Conservation (phyloP, 768 basidiomycete species). For the Leccinum subgranulosum region DNA sequence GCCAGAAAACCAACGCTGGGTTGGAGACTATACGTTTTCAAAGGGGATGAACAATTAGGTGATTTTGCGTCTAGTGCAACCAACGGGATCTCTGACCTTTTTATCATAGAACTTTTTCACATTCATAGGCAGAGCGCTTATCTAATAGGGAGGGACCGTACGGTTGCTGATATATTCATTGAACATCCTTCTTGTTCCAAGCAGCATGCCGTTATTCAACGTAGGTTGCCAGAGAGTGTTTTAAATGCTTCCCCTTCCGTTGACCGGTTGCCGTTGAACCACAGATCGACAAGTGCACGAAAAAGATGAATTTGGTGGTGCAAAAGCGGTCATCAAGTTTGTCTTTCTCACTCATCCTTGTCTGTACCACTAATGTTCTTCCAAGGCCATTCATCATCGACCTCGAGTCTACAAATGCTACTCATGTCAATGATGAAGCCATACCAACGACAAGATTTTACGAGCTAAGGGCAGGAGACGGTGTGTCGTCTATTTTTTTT, state of each 20-base stretch:
- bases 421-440: conserved; percentile 81
- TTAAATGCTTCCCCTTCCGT: neutral
- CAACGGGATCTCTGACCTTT: neutral
- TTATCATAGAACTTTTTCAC: conserved; percentile 73
- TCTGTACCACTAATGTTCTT: conserved; percentile 6
- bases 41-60: conserved; percentile 92
- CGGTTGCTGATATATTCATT: conserved; percentile 82
- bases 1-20: conserved; percentile 86
- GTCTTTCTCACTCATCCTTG: conserved; percentile 29
- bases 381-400: conserved; percentile 93
- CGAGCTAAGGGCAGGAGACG: conserved; percentile 76
- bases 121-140: conserved; percentile 95
- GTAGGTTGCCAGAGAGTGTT: conserved; percentile 38
- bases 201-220: conserved; percentile 96
- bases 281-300: conserved; percentile 80
- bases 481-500: conserved; percentile 40
- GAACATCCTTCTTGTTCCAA: conserved; percentile 98
- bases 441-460: conserved; percentile 88
- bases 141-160: conserved; percentile 83
- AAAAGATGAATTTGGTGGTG: conserved; percentile 82
- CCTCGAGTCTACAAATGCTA: conserved; percentile 97
- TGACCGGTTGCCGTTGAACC: conserved; percentile 4
- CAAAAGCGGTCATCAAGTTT: conserved; percentile 81
- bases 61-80: conserved; percentile 28
- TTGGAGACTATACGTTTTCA: conserved; percentile 98